Evolutionary conservation across 1,284 basidiomycete species (phyloP).

Genomic region (Volvariella surrecta): DNA sequence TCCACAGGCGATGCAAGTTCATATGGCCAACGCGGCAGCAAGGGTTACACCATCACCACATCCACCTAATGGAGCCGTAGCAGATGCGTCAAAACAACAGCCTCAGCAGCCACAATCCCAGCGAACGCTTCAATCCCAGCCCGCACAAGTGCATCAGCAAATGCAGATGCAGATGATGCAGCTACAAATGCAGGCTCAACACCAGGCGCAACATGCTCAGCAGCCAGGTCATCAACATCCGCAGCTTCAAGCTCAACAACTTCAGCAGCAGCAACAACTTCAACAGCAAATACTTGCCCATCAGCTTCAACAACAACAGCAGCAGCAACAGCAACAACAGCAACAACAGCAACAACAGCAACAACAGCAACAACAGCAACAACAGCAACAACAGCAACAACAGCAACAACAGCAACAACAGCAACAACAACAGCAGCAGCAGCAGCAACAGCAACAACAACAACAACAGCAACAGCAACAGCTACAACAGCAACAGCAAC

Average conservation of each 20-base stretch:
- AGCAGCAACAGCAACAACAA: constrained; percentile 4
- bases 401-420: constrained; percentile 5
- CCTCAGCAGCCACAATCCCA: constrained; percentile 15
- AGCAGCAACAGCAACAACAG: constrained; percentile 11
- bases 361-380: constrained; percentile 3
- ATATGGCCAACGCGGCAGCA: neutral
- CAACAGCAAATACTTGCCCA: constrained; percentile 12
- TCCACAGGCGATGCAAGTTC: constrained; percentile 7
- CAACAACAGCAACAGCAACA: constrained; percentile 9
- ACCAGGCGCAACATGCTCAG: constrained; percentile 8
- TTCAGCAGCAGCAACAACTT: constrained; percentile 9
- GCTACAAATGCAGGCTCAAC: constrained; percentile 10
- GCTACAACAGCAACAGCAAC: constrained; percentile 8
- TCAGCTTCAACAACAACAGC: constrained; percentile 10
- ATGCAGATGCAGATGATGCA: constrained; percentile 12
- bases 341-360: constrained; percentile 9
- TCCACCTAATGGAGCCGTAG: constrained; percentile 14
- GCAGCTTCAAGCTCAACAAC: constrained; percentile 11
- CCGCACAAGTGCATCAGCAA: constrained; percentile 9
- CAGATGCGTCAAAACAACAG: constrained; percentile 5
- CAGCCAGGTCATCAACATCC: too few species aligned
- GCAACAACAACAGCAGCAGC: constrained; percentile 2
- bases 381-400: constrained; percentile 5
- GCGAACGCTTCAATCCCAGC: constrained; percentile 18
- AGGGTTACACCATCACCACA: constrained; percentile 14